A percentile compares a stretch with the other conserved stretches of the same genome.
These are phyloP conservation scores for Spencermartinsiella europaea DNA, from an alignment of 805 yeast genomes.

Conservation along the genomic window DNA sequence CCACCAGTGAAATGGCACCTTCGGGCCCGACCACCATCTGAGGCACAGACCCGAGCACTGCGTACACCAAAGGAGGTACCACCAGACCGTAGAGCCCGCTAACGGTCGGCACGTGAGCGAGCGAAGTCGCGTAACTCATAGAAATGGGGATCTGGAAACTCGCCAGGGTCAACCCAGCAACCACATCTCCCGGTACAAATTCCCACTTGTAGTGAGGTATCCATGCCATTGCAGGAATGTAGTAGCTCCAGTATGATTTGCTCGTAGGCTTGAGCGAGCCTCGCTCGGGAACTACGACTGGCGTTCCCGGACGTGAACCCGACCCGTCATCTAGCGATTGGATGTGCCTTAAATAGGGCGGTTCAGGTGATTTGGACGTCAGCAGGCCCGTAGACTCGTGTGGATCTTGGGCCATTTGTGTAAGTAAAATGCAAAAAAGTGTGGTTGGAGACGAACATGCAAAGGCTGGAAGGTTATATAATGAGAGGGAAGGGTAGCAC, in stretches of 20 bases:
- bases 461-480: too few species aligned
- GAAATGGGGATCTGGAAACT: constrained; percentile 89
- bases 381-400: not conserved
- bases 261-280: constrained; percentile 7
- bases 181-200: constrained; percentile 52
- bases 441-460: too few species aligned
- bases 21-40: constrained; percentile 90
- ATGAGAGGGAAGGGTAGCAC: too few species aligned
- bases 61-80: constrained; percentile 71
- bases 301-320: not conserved
- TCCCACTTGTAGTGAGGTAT: constrained; percentile 37
- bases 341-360: not conserved
- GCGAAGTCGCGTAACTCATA: constrained; percentile 74
- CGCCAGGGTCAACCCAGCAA: constrained; percentile 84
- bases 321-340: not conserved
- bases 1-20: constrained; percentile 76
- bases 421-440: too few species aligned
- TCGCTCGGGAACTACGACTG: not conserved
- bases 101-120: constrained; percentile 78
- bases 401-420: too few species aligned
- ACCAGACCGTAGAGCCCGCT: constrained; percentile 75
- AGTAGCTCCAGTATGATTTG: constrained; percentile 41
- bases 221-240: constrained; percentile 56
- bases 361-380: not conserved
- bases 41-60: constrained; percentile 79